Percentiles rank a stretch among this genome's conserved stretches.
phyloP scores from a whole-genome alignment of 176 grass and related monocot genomes.

The Carex scoparia region DNA sequence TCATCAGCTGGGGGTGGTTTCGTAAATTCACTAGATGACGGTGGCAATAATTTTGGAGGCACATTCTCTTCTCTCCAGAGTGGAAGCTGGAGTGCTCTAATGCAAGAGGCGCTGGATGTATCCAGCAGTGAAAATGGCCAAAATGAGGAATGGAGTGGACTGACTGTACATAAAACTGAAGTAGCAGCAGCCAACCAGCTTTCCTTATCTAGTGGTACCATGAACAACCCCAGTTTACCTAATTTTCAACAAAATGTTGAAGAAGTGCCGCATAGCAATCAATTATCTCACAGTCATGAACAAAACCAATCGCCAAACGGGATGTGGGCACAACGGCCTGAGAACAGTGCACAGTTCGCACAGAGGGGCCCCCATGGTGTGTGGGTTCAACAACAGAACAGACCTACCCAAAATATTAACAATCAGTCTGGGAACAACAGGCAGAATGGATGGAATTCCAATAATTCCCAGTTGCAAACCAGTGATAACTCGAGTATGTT shows the following conservation, averaged over 20 bases:
- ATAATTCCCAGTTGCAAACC: conserved; percentile 37
- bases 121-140: conserved; percentile 66
- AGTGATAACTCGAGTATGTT: conserved; percentile 42
- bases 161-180: conserved; percentile 63
- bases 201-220: conserved; percentile 19
- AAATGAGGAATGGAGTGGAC: conserved; percentile 79
- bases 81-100: conserved; percentile 96
- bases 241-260: conserved; percentile 52
- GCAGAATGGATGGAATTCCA: conserved; percentile 67
- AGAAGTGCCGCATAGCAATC: conserved; percentile 42
- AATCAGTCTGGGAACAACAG: conserved; percentile 47
- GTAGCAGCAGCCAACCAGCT: conserved; percentile 33
- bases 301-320: conserved; percentile 46
- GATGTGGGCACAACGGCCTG: conserved; percentile 40
- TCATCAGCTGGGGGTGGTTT: conserved; percentile 35
- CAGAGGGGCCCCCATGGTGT: conserved; percentile 42
- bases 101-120: conserved; percentile 87
- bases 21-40: conserved; percentile 14
- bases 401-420: conserved; percentile 37
- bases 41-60: conserved; percentile 41
- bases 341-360: conserved; percentile 39
- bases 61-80: conserved; percentile 63
- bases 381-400: conserved; percentile 68
- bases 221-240: conserved; percentile 40
- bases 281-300: conserved; percentile 44